These are phyloP conservation scores for Lichtheimia ornata DNA, from an alignment of 371 early-diverging fungal genomes.

Conservation along the genomic window DNA sequence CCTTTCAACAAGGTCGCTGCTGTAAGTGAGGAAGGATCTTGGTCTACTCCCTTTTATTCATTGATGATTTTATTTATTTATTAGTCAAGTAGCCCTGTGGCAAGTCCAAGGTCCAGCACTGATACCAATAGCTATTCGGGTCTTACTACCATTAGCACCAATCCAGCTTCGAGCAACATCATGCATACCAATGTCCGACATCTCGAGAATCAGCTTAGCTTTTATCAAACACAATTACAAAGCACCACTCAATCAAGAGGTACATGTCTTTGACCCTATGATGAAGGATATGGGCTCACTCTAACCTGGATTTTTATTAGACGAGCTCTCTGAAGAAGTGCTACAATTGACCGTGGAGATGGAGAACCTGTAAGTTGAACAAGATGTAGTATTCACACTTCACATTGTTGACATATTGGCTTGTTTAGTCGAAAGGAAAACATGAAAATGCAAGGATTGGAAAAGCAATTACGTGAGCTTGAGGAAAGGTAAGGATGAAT, in stretches of 20 bases:
- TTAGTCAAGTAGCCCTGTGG: slow-evolving; percentile 20
- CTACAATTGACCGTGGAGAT: slow-evolving; percentile 63
- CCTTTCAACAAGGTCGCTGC: neutral
- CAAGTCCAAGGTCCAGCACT: slow-evolving; percentile 42
- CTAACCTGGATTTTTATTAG: slow-evolving; percentile 22
- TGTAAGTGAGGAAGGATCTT: neutral
- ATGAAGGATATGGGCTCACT: neutral
- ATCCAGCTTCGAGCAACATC: slow-evolving; percentile 26
- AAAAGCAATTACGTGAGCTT: slow-evolving; percentile 41
- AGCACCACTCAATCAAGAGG: slow-evolving; percentile 65
- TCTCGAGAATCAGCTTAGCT: slow-evolving; percentile 68
- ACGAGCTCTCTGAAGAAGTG: slow-evolving; percentile 77
- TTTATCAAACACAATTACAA: slow-evolving; percentile 69
- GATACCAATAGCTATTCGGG: slow-evolving; percentile 27
- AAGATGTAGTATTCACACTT: neutral
- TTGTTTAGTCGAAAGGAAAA: slow-evolving; percentile 26
- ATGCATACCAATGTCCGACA: slow-evolving; percentile 60
- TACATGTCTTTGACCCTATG: slow-evolving; percentile 12
- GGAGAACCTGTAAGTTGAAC: slow-evolving; percentile 52
- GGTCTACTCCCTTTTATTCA: neutral
- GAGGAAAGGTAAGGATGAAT: slow-evolving; percentile 32
- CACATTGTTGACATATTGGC: neutral
- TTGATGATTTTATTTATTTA: neutral
- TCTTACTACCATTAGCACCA: neutral
- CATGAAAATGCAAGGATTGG: slow-evolving; percentile 29